Conservation (phyloP, 345 rosid genomes). For the Syzygium aqueum region DNA sequence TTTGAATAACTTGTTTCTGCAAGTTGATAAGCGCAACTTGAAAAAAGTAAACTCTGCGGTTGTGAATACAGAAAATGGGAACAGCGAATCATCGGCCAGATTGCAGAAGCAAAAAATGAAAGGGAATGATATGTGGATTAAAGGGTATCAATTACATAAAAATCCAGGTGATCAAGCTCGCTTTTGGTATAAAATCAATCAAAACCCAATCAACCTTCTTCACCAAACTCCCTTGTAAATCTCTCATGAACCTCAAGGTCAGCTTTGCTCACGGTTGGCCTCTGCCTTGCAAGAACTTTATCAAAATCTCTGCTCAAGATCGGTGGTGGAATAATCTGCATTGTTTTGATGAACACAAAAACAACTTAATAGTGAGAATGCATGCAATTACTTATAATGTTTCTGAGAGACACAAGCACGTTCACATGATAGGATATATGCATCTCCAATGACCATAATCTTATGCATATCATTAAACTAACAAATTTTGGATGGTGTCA, state of each 20-base stretch:
- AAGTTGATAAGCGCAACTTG: background rate
- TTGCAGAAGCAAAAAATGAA: background rate
- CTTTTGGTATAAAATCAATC: background rate
- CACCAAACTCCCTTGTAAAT: conserved; percentile 95
- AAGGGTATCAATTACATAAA: conserved; percentile 9
- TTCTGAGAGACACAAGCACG: background rate
- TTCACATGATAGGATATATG: background rate
- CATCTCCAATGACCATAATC: background rate
- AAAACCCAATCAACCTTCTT: conserved; percentile 58
- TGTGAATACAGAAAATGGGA: background rate
- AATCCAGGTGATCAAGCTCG: conserved; percentile 18
- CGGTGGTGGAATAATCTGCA: conserved; percentile 88
- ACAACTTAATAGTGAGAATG: background rate
- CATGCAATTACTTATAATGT: background rate
- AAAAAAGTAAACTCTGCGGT: background rate
- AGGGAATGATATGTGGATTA: background rate
- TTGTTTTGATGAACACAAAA: background rate
- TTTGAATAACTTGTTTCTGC: background rate
- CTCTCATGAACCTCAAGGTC: conserved; percentile 91
- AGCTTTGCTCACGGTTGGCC: conserved; percentile 83
- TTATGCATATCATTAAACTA: background rate
- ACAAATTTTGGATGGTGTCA: background rate
- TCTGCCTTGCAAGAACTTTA: conserved; percentile 86
- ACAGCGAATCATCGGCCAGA: background rate
- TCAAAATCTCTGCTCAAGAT: conserved; percentile 78